These are phyloP conservation scores for Chrysanthemum makinoi DNA, from an alignment of 129 eudicot species.

Conservation along the genomic window DNA sequence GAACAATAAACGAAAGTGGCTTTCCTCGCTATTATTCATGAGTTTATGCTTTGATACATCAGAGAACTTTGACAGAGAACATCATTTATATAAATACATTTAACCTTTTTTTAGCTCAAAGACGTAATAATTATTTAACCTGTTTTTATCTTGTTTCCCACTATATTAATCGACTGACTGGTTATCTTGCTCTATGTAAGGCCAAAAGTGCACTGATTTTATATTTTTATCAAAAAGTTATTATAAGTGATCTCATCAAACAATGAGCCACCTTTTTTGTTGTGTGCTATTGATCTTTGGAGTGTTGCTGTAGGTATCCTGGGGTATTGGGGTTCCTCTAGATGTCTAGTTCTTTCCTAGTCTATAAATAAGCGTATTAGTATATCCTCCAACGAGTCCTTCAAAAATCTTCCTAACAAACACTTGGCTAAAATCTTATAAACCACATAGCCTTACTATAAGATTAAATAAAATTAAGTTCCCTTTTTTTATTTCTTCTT, in stretches of 20 bases:
- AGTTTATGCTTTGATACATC: background rate
- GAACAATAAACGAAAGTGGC: background rate
- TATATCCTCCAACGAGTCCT: conserved; percentile 20
- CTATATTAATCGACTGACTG: background rate
- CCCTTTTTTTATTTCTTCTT: too few relatives aligned
- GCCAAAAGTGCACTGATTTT: background rate
- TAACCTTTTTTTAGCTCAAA: background rate
- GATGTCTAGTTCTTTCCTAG: conserved; percentile 10
- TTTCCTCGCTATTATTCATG: background rate
- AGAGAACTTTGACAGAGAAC: background rate
- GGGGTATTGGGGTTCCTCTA: background rate
- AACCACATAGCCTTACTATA: too few relatives aligned
- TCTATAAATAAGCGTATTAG: background rate
- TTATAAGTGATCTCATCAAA: background rate
- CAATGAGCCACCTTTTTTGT: background rate
- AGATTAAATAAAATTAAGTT: too few relatives aligned
- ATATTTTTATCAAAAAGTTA: background rate
- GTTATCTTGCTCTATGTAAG: background rate
- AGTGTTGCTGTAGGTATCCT: background rate
- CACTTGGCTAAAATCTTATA: background rate
- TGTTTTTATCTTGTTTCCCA: conserved; percentile 3
- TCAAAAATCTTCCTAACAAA: background rate
- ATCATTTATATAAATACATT: background rate
- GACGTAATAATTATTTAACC: background rate
- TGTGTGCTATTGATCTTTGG: background rate